Conservation (phyloP, 257 asterid species). For the Solanum paucissectum region DNA sequence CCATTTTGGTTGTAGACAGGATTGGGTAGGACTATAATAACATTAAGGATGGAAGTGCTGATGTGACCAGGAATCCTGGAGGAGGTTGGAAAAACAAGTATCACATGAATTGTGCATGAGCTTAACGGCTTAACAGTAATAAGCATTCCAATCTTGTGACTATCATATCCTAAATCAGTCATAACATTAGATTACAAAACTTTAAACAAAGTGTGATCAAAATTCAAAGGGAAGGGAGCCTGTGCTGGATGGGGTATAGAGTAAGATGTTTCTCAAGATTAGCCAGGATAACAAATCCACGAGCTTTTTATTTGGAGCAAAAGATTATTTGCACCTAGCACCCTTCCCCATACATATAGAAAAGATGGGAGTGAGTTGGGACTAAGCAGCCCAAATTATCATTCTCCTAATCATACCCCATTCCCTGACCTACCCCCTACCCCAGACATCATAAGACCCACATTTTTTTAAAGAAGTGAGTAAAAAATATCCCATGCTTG, state of each 20-base stretch:
- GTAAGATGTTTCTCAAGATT: not conserved
- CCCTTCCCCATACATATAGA: not conserved
- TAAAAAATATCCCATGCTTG: not conserved
- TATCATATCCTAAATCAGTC: not conserved
- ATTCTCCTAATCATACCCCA: not conserved
- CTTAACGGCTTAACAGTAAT: not conserved
- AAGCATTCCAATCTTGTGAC: not conserved
- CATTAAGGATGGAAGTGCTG: not conserved
- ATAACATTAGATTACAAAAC: not conserved
- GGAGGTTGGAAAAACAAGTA: not conserved
- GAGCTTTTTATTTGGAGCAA: not conserved
- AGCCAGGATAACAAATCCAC: not conserved
- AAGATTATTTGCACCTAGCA: not conserved
- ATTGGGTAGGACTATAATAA: not conserved
- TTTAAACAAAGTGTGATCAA: not conserved
- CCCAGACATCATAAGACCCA: not conserved
- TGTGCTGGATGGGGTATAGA: not conserved
- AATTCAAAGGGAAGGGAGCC: not conserved
- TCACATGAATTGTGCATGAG: not conserved
- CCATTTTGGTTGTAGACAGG: not conserved
- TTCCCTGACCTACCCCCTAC: not conserved
- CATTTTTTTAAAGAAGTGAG: not conserved
- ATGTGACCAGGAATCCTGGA: not conserved
- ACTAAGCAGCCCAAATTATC: not conserved
- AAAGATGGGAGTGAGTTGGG: not conserved